Conservation (phyloP, 257 asterid genomes). For the Petunia axillaris region DNA sequence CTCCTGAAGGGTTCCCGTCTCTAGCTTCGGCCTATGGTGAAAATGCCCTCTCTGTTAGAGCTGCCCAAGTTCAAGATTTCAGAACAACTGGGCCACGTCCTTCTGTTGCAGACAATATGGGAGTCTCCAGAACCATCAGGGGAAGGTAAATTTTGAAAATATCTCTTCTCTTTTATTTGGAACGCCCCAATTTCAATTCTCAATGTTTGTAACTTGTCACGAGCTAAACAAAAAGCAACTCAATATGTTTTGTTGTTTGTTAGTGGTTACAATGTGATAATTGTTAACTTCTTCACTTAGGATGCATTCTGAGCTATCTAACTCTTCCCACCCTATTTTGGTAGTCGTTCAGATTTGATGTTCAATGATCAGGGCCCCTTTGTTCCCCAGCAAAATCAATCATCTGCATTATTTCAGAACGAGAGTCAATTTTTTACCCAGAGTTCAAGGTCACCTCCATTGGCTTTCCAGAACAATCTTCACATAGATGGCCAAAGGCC, state of each 20-base stretch:
- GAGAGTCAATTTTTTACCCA: constrained; percentile 37
- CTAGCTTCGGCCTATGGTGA: constrained; percentile 36
- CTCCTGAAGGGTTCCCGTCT: constrained; percentile 42
- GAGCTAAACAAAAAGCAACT: neutral
- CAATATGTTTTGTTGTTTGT: neutral
- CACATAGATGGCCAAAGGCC: constrained; percentile 42
- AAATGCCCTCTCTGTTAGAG: constrained; percentile 33
- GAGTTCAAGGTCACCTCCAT: constrained; percentile 46
- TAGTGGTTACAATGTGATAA: neutral
- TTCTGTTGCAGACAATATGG: constrained; percentile 41
- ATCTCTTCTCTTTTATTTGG: neutral
- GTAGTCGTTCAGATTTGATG: constrained; percentile 42
- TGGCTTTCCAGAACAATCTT: constrained; percentile 45
- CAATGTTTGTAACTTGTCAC: neutral
- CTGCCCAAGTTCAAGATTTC: constrained; percentile 40
- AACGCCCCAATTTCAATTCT: constrained; percentile 21
- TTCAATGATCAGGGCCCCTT: constrained; percentile 39
- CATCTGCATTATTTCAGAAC: constrained; percentile 48
- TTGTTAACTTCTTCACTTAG: neutral
- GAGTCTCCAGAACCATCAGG: constrained; percentile 40
- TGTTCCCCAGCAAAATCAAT: constrained; percentile 46
- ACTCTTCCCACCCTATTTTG: constrained; percentile 32
- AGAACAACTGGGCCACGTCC: constrained; percentile 45
- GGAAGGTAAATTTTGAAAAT: constrained; percentile 40
- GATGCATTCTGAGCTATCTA: constrained; percentile 18